Conservation (phyloP, 345 rosid species). For the Carallia pectinifolia region DNA sequence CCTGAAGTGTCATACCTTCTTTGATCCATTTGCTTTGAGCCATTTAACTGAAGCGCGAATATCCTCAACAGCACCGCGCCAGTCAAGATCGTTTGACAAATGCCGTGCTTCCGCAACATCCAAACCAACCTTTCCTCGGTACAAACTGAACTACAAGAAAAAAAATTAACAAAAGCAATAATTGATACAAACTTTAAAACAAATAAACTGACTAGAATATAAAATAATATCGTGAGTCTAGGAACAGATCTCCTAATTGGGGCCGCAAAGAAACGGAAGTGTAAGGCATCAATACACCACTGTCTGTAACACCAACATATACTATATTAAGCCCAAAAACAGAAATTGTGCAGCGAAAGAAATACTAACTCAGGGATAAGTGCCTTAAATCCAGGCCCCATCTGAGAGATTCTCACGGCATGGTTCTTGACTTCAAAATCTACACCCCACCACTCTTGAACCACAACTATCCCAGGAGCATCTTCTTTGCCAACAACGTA, state of each 20-base stretch:
- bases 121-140: constrained; percentile 89
- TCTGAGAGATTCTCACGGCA: constrained; percentile 73
- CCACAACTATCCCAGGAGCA: constrained; percentile 86
- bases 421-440: constrained; percentile 95
- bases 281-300: too few relatives aligned
- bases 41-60: constrained; percentile 75
- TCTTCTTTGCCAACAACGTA: constrained; percentile 87
- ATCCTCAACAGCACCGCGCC: constrained; percentile 93
- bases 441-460: constrained; percentile 99
- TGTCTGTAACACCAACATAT: too few relatives aligned
- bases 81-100: constrained; percentile 89
- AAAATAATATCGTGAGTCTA: too few relatives aligned
- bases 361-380: constrained; percentile 80
- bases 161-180: not conserved
- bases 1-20: constrained; percentile 44
- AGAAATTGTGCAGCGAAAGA: too few relatives aligned
- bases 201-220: too few relatives aligned
- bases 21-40: constrained; percentile 90
- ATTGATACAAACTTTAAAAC: not conserved
- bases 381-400: constrained; percentile 74
- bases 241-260: too few relatives aligned
- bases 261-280: too few relatives aligned
- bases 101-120: constrained; percentile 96
- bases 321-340: too few relatives aligned
- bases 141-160: constrained; percentile 45